Conservation (phyloP, 106 monocot genomes). For the Platanthera zijinensis region DNA sequence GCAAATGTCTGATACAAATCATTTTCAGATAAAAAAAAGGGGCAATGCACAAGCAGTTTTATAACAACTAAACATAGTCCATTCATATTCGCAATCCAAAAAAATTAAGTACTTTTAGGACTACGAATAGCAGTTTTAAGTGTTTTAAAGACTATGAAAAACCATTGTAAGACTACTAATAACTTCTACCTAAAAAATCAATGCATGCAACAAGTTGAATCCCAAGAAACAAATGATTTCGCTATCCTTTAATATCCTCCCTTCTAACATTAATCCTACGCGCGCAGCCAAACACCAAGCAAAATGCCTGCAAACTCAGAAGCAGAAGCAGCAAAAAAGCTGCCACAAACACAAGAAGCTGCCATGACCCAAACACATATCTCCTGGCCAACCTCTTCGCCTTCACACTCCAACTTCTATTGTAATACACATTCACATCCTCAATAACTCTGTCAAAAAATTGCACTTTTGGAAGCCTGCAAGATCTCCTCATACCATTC, state of each 20-base stretch:
- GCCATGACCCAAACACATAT: constrained; percentile 16
- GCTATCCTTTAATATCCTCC: not conserved
- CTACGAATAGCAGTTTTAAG: too few relatives aligned
- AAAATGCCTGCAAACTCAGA: constrained; percentile 16
- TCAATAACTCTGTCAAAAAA: constrained; percentile 18
- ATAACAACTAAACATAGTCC: too few relatives aligned
- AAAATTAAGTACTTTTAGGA: too few relatives aligned
- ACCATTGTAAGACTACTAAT: too few relatives aligned
- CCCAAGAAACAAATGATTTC: not conserved
- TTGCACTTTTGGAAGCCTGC: constrained; percentile 19
- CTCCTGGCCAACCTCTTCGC: not conserved
- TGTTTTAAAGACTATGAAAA: too few relatives aligned
- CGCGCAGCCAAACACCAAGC: constrained; percentile 8
- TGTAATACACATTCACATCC: constrained; percentile 22
- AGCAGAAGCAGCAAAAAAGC: constrained; percentile 6
- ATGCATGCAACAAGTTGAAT: too few relatives aligned
- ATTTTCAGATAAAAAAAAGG: too few relatives aligned
- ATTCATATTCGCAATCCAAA: too few relatives aligned
- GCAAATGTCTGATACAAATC: too few relatives aligned
- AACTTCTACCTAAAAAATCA: too few relatives aligned
- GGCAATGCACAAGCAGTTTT: too few relatives aligned
- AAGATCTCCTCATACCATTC: constrained; percentile 29
- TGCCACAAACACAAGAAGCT: constrained; percentile 3
- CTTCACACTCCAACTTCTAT: constrained; percentile 14
- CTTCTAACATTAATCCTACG: not conserved